These are phyloP conservation scores for Takashimella koratensis DNA, from an alignment of 1,284 basidiomycete species.

Conservation along the genomic window DNA sequence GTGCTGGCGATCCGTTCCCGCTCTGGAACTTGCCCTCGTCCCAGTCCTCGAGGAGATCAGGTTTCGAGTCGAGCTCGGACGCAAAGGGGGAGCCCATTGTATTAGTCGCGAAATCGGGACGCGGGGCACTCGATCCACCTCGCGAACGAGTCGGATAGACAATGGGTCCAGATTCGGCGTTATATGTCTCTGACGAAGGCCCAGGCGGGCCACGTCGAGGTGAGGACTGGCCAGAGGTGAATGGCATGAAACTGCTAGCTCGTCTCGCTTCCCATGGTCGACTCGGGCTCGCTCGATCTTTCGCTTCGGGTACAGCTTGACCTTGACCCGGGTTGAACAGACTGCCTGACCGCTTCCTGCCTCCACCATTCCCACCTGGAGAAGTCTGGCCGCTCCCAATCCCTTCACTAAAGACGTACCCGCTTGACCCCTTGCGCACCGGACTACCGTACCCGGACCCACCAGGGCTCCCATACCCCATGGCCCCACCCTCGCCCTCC, in stretches of 20 bases:
- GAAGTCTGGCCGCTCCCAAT: constrained; percentile 24
- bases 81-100: constrained; percentile 19
- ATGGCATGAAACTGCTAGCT: constrained; percentile 30
- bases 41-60: neutral
- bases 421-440: constrained; percentile 5
- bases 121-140: constrained; percentile 19
- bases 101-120: constrained; percentile 8
- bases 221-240: constrained; percentile 16
- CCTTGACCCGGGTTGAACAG: constrained; percentile 9
- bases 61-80: constrained; percentile 7
- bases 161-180: constrained; percentile 16
- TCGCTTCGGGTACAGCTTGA: neutral
- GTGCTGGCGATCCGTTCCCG: neutral
- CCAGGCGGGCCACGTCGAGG: constrained; percentile 18
- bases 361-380: neutral
- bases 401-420: constrained; percentile 46
- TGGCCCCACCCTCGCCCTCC: constrained; percentile 40
- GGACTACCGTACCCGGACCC: neutral
- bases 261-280: constrained; percentile 19
- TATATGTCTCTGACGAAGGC: constrained; percentile 37
- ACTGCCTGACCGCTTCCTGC: constrained; percentile 19
- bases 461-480: constrained; percentile 25
- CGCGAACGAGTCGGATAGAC: constrained; percentile 12
- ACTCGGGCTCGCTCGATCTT: constrained; percentile 1
- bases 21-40: neutral